Conservation (phyloP, 2,329 filamentous ascomycete genomes). For the Aspergillus ochraceus region DNA sequence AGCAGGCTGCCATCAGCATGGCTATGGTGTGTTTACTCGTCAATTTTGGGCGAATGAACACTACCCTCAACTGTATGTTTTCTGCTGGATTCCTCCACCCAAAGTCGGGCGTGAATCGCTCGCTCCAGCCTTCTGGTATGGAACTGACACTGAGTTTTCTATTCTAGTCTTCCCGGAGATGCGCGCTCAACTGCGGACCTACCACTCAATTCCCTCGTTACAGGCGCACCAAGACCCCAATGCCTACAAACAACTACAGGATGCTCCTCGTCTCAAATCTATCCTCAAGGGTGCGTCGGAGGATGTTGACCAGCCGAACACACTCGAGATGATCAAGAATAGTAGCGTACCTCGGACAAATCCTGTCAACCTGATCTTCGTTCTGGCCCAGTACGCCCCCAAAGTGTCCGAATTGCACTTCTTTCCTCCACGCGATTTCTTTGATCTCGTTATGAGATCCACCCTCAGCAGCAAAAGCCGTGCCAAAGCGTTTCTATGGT, state of each 20-base stretch:
- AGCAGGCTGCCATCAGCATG: conserved; percentile 93
- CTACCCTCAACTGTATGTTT: conserved; percentile 85
- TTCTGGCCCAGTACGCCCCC: conserved; percentile 83
- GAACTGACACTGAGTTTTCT: conserved; percentile 8
- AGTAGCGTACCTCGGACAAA: conserved; percentile 77
- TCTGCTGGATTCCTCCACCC: conserved; percentile 2
- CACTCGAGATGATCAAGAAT: conserved; percentile 77
- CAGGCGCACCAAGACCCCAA: conserved; percentile 94
- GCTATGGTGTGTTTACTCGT: conserved; percentile 98
- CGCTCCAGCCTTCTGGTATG: not conserved
- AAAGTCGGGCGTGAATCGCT: not conserved
- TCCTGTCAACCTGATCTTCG: conserved; percentile 94
- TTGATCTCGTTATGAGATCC: conserved; percentile 91
- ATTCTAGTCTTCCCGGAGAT: conserved; percentile 92
- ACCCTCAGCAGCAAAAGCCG: conserved; percentile 79
- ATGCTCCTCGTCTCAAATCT: conserved; percentile 92
- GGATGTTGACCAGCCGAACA: conserved; percentile 80
- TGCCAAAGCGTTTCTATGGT: conserved; percentile 87
- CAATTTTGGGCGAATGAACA: conserved; percentile 98
- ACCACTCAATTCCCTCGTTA: conserved; percentile 94
- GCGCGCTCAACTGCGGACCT: conserved; percentile 94
- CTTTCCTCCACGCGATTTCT: conserved; percentile 80
- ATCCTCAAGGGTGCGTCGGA: conserved; percentile 97
- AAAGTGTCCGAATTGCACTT: conserved; percentile 95
- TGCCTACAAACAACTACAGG: conserved; percentile 96